Percentiles rank a stretch among this genome's conserved stretches.
Evolutionary conservation across 768 basidiomycete species (phyloP).

Genomic region (Tylopilus sp.): DNA sequence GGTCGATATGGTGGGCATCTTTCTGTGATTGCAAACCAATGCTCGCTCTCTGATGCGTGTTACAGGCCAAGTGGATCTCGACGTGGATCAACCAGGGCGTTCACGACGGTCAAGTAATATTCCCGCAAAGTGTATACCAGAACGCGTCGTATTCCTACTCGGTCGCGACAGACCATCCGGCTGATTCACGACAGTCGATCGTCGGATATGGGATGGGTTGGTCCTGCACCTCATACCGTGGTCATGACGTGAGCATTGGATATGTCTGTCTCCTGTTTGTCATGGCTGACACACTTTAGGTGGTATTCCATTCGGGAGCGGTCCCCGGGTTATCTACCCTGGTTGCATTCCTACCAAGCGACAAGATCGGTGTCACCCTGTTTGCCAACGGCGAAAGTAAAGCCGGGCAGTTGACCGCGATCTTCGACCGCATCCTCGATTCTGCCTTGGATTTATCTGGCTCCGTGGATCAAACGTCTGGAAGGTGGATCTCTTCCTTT

Average conservation of each 20-base stretch:
- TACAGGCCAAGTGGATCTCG: slow-evolving; percentile 39
- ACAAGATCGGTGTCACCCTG: slow-evolving; percentile 34
- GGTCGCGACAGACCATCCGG: slow-evolving; percentile 14
- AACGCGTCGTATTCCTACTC: slow-evolving; percentile 32
- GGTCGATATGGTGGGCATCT: slow-evolving; percentile 34
- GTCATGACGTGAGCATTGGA: slow-evolving; percentile 35
- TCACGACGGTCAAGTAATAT: slow-evolving; percentile 28
- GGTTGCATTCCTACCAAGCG: slow-evolving; percentile 33
- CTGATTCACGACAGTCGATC: slow-evolving; percentile 25
- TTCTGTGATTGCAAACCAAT: not conserved
- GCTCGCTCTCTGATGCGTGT: not conserved
- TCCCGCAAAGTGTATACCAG: slow-evolving; percentile 30
- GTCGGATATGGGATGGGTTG: slow-evolving; percentile 43
- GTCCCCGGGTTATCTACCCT: slow-evolving; percentile 33
- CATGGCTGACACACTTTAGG: slow-evolving; percentile 19
- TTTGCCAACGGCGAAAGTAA: slow-evolving; percentile 32
- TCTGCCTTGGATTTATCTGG: slow-evolving; percentile 15
- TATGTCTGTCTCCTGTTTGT: not conserved
- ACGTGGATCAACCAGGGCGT: slow-evolving; percentile 34
- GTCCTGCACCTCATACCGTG: slow-evolving; percentile 36
- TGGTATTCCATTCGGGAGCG: slow-evolving; percentile 33
- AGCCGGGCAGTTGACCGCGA: slow-evolving; percentile 4
- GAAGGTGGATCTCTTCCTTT: slow-evolving; percentile 4
- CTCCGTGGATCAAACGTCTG: not conserved
- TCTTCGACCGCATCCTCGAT: slow-evolving; percentile 22